Base-by-base conservation (phyloP, 2,329 filamentous ascomycete species). In the Monosporascus sp. region DNA sequence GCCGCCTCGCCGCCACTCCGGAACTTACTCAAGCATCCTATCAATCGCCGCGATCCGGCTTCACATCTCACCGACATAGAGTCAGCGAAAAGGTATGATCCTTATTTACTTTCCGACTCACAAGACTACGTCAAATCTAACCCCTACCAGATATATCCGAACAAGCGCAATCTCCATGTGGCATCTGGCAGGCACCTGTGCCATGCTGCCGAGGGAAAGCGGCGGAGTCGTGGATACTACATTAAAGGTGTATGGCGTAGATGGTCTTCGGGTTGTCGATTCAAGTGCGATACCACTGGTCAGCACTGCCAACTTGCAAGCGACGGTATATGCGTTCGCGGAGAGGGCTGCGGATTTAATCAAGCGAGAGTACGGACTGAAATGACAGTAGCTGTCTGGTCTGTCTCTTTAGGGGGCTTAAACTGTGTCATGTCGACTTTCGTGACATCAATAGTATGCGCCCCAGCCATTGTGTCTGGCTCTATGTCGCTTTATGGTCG, bases 251-350 rank as follows among this genome's bases (percentile, higher is more conserved):
- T 68, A 72, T 50, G 70, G 70, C 6, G 63, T 67, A 16, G 55
- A 62, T 26, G 60, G 63, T 20, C 51, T 73, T 31, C 65, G 70
- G 31, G 63, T 73, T 7, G 64, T 71, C 0, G 70, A 72, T 57
- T 65, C 66, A 14, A 71, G 67, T 51, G 60, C 69, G 11, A 65
- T 72, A 40, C 70, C 69, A 0, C 51, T 71, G 17, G 58, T 71
- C 27, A 65, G 66, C 7, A 65, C 63, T 3, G 68, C 66, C 2
- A 67, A 71, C 51, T 52, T 68, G 16, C 65, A 66, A 48, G 58
- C 63, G 24, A 64, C 65, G 0, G 62, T 66, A 5, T 67, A 67
- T 46, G 63, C 64, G 9, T 57, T 65, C 4, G 65, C 64, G 7
- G 70, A 72, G 54, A 62, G 64, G 47, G 68, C 63, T 2, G 65